Evolutionary conservation across 225 moss, liverwort and hornwort genomes (phyloP).

Genomic region (Bryum argenteum): DNA sequence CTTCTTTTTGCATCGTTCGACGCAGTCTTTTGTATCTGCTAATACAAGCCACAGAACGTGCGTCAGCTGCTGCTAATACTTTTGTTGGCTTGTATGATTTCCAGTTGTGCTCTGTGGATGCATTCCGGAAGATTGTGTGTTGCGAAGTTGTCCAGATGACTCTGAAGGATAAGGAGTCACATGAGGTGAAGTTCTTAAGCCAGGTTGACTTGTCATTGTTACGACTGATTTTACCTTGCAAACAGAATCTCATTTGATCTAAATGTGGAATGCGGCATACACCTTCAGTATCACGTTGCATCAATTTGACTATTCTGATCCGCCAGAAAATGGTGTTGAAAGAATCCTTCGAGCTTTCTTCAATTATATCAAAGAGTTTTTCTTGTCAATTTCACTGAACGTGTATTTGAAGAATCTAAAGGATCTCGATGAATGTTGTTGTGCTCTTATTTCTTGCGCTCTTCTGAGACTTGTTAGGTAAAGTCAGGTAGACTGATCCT

Average conservation of each 20-base stretch:
- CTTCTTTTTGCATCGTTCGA: background rate
- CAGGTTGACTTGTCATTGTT: constrained; percentile 18
- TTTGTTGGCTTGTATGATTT: constrained; percentile 2
- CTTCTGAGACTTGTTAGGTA: background rate
- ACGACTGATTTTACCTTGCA: constrained; percentile 3
- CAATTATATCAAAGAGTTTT: background rate
- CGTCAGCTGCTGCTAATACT: constrained; percentile 7
- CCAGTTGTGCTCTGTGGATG: constrained; percentile 87
- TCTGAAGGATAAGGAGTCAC: constrained; percentile 35
- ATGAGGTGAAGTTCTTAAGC: constrained; percentile 39
- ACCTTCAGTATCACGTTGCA: background rate
- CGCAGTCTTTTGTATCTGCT: background rate
- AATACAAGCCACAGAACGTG: background rate
- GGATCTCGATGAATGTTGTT: constrained; percentile 17
- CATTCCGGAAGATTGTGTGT: constrained; percentile 77
- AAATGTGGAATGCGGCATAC: background rate
- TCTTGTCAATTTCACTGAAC: background rate
- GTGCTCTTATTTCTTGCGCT: background rate
- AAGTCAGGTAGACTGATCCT: constrained; percentile 12
- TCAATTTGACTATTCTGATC: background rate
- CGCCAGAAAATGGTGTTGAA: background rate
- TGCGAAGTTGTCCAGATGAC: constrained; percentile 50
- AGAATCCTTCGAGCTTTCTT: background rate
- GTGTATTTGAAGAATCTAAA: background rate
- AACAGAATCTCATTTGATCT: background rate